These are phyloP conservation scores for Aspergillus spinulosporus DNA, from an alignment of 2,329 filamentous ascomycete species.

Conservation along the genomic window DNA sequence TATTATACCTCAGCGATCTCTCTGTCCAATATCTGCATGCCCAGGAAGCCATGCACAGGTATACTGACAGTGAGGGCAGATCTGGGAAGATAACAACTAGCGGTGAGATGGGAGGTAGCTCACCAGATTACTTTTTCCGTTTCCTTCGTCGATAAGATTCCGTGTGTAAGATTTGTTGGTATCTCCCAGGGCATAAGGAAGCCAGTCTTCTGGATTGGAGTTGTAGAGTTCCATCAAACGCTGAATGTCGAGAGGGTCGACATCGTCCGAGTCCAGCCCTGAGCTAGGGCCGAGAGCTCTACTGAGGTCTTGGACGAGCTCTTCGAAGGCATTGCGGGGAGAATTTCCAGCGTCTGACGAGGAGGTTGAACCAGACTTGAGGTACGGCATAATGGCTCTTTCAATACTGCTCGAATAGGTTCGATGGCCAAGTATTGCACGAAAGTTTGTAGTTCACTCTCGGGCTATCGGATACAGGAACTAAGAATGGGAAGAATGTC, in stretches of 20 bases:
- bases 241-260: constrained; percentile 71
- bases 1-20: background rate
- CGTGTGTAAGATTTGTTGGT: constrained; percentile 72
- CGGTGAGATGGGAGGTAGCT: constrained; percentile 30
- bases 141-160: constrained; percentile 87
- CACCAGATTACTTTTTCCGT: constrained; percentile 75
- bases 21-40: background rate
- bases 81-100: background rate
- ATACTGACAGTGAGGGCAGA: background rate
- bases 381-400: constrained; percentile 34
- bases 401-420: background rate
- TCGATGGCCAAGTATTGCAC: background rate
- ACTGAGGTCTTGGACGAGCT: constrained; percentile 72
- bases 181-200: constrained; percentile 72
- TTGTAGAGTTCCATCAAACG: constrained; percentile 72
- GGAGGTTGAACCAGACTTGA: constrained; percentile 25
- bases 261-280: constrained; percentile 77
- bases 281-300: constrained; percentile 74
- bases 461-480: background rate
- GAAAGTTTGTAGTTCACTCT: background rate
- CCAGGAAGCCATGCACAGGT: background rate
- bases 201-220: constrained; percentile 70
- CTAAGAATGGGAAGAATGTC: background rate
- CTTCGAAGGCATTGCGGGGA: constrained; percentile 56
- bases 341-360: constrained; percentile 11